Conservation (phyloP, 2,329 filamentous ascomycete species). For the Aureobasidium sp. region DNA sequence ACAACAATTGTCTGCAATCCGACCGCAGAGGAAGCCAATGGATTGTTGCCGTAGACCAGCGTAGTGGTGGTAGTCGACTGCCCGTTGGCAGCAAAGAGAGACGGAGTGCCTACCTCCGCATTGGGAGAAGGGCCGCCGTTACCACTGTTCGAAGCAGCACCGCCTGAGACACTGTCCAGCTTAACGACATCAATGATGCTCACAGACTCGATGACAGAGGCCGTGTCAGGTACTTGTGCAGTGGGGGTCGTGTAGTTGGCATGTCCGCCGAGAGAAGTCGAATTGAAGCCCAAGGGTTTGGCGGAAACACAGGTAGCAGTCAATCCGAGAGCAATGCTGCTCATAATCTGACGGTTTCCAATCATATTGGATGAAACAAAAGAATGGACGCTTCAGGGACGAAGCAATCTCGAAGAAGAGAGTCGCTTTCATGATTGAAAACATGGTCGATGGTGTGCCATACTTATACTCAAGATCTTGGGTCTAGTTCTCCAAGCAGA, state of each 20-base stretch:
- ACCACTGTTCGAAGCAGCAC: neutral
- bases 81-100: neutral
- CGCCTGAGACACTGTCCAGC: neutral
- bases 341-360: neutral
- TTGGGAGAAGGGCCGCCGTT: neutral
- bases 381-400: neutral
- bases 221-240: neutral
- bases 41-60: neutral
- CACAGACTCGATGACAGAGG: neutral
- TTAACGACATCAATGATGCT: neutral
- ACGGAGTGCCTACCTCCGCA: neutral
- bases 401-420: neutral
- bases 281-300: neutral
- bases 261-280: neutral
- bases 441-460: neutral
- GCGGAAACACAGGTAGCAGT: neutral
- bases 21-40: neutral
- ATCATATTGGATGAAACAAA: neutral
- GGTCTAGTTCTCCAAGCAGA: neutral
- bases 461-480: neutral
- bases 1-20: neutral
- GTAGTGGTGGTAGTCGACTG: neutral
- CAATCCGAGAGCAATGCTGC: neutral
- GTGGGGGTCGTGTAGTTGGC: neutral
- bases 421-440: neutral